These are phyloP conservation scores for Cyclotella baltica DNA, from an alignment of 108 stramenopile species.

Conservation along the genomic window DNA sequence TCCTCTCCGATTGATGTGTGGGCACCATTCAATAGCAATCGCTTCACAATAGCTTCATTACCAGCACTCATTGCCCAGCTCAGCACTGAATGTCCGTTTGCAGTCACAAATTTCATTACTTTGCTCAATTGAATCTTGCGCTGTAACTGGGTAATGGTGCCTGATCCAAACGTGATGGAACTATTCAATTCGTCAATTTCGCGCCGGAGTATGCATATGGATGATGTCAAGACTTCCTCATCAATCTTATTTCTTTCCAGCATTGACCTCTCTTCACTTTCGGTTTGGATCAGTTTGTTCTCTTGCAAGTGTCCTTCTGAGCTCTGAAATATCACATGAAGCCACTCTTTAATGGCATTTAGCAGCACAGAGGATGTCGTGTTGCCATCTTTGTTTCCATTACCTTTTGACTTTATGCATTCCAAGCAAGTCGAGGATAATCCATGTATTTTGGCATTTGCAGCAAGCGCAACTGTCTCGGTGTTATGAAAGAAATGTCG, in stretches of 20 bases:
- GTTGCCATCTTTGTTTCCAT: not conserved
- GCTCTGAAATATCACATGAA: constrained; percentile 12
- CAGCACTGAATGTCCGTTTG: constrained; percentile 40
- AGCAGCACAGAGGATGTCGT: constrained; percentile 3
- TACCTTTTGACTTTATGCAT: not conserved
- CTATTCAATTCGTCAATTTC: constrained; percentile 22
- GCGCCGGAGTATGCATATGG: constrained; percentile 19
- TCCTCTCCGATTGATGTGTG: constrained; percentile 48
- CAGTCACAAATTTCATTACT: constrained; percentile 35
- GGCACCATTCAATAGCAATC: constrained; percentile 46
- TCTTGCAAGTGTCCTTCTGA: not conserved
- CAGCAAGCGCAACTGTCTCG: constrained; percentile 18
- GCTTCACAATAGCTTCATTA: constrained; percentile 31
- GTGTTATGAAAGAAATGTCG: constrained; percentile 30
- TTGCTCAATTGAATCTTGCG: constrained; percentile 17
- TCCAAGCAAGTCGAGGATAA: constrained; percentile 20
- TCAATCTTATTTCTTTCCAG: constrained; percentile 27
- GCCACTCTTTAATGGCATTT: constrained; percentile 17
- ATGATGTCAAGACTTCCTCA: constrained; percentile 15
- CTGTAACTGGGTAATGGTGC: not conserved
- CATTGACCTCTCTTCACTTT: constrained; percentile 22
- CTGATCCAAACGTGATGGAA: constrained; percentile 2
- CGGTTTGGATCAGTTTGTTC: constrained; percentile 12
- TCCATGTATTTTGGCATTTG: constrained; percentile 26
- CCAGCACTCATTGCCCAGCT: constrained; percentile 54